These are phyloP conservation scores for Didymella arachidicola DNA, from an alignment of 2,329 filamentous ascomycete species.

Conservation along the genomic window DNA sequence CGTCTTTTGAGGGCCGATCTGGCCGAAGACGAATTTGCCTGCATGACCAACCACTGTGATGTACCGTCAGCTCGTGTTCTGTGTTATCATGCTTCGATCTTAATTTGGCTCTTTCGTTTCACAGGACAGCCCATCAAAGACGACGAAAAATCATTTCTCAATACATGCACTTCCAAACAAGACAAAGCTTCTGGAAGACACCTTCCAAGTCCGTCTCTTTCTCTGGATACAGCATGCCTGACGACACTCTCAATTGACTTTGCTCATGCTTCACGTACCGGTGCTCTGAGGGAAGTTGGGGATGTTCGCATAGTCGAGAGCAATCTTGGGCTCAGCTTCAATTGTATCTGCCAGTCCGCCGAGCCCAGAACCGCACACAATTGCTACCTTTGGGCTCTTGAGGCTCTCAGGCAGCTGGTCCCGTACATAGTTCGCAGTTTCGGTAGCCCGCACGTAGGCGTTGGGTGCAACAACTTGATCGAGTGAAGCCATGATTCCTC, in stretches of 20 bases:
- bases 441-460: conserved; percentile 55
- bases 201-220: background rate
- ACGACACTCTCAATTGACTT: background rate
- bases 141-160: background rate
- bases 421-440: conserved; percentile 61
- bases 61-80: background rate
- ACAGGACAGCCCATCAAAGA: background rate
- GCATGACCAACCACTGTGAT: conserved; percentile 64
- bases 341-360: conserved; percentile 67
- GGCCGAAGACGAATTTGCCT: conserved; percentile 70
- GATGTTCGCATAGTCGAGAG: conserved; percentile 66
- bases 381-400: conserved; percentile 65
- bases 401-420: conserved; percentile 58
- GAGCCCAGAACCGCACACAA: conserved; percentile 71
- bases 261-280: conserved; percentile 51
- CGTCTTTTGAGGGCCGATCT: conserved; percentile 60
- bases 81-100: background rate
- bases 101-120: background rate
- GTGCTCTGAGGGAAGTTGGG: conserved; percentile 68
- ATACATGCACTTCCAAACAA: background rate
- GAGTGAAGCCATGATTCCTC: conserved; percentile 17
- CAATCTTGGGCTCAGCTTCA: conserved; percentile 58
- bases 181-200: background rate
- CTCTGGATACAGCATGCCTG: background rate
- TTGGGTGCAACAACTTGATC: conserved; percentile 36